Percentiles rank a stretch among this genome's conserved stretches.
These are phyloP conservation scores for Pseudofabraea citricarpa DNA, from an alignment of 2,329 filamentous ascomycete species.

Conservation along the genomic window DNA sequence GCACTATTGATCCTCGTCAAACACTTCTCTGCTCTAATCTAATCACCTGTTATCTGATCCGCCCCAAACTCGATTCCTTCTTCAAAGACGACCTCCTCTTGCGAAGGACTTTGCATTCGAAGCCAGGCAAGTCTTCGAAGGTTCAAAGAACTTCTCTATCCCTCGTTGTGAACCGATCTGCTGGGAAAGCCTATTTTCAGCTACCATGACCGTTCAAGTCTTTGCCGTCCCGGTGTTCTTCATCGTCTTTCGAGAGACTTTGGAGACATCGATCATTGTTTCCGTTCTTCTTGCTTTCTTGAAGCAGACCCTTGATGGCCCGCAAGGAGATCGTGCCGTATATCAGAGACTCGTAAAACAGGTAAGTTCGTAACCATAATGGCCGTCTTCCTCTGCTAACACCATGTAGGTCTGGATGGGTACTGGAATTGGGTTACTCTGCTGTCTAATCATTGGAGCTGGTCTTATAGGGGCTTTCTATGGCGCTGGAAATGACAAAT, in stretches of 20 bases:
- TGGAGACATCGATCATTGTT: constrained; percentile 81
- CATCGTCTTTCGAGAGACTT: constrained; percentile 79
- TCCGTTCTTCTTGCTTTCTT: constrained; percentile 83
- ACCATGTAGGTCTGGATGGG: constrained; percentile 52
- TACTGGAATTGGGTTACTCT: constrained; percentile 43
- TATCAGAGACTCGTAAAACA: constrained; percentile 64
- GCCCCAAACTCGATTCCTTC: too few species aligned
- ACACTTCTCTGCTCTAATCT: too few species aligned
- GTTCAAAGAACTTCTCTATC: too few species aligned
- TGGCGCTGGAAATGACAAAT: constrained; percentile 59
- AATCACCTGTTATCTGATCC: constrained; percentile 12
- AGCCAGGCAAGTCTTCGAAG: too few species aligned
- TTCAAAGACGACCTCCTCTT: too few species aligned
- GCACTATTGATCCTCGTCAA: too few species aligned
- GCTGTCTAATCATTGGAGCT: constrained; percentile 54
- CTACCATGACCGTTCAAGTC: constrained; percentile 57
- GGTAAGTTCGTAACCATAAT: constrained; percentile 30
- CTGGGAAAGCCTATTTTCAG: too few species aligned
- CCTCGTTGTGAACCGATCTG: too few species aligned
- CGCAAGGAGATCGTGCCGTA: constrained; percentile 52
- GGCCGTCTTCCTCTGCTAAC: neutral
- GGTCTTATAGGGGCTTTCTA: constrained; percentile 64
- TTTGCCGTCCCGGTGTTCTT: constrained; percentile 83
- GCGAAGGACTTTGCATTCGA: too few species aligned
- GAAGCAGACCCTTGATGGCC: constrained; percentile 70